Percentiles rank a stretch among this genome's conserved stretches.
These are phyloP conservation scores for Quercus ilex DNA, from an alignment of 306 rosid species.

Conservation along the genomic window DNA sequence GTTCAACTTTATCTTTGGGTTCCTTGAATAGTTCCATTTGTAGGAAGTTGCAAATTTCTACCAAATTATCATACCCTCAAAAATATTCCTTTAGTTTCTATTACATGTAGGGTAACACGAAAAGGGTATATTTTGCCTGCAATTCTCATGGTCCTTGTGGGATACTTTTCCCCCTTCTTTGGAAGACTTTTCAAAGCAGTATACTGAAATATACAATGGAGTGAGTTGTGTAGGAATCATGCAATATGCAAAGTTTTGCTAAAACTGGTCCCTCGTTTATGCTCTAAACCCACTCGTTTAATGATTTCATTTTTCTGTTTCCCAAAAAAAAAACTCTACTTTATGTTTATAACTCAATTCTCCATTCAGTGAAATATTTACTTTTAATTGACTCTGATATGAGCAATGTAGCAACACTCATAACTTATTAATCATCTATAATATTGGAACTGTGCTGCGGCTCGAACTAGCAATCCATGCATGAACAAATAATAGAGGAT, in stretches of 20 bases:
- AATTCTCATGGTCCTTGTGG: background rate
- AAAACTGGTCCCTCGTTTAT: background rate
- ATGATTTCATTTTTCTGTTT: background rate
- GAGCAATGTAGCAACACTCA: background rate
- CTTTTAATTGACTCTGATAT: background rate
- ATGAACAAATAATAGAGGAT: background rate
- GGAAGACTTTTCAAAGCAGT: constrained; percentile 10
- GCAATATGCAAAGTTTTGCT: background rate
- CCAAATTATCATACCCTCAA: constrained; percentile 1
- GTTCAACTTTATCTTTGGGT: constrained; percentile 9
- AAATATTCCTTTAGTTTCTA: background rate
- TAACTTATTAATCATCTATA: background rate
- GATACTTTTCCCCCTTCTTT: background rate
- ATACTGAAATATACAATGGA: constrained; percentile 5
- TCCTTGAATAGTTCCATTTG: constrained; percentile 23
- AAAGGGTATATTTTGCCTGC: constrained; percentile 13
- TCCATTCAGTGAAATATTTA: background rate
- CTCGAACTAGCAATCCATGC: background rate
- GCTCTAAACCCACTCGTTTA: background rate
- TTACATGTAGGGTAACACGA: constrained; percentile 10
- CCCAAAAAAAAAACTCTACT: too few species aligned
- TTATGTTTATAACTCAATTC: background rate
- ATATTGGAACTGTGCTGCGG: background rate
- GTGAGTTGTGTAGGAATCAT: background rate
- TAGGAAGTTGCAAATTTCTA: constrained; percentile 21